Evolutionary conservation across 2,329 filamentous ascomycete genomes (phyloP), one percentile per base, ranked within the genome.

Genomic region (Colletotrichum lindemuthianum): DNA sequence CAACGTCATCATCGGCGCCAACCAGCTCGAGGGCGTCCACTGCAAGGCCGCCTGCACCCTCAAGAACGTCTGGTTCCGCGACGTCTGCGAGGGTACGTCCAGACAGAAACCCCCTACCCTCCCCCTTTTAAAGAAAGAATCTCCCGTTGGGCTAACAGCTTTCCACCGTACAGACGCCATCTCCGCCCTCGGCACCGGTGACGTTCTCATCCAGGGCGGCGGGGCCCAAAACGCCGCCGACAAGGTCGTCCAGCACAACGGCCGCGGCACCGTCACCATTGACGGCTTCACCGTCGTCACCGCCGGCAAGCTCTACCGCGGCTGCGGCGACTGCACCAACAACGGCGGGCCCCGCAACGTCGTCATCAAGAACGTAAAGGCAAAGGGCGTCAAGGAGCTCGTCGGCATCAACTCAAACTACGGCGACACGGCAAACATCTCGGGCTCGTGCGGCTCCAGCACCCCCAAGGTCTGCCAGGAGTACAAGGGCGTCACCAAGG

Each of bases 1-100:
- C 67, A 85, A 85, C 69, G 82, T 82, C 71, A 84, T 86, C 70
- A 85, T 85, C 56, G 82, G 84, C 24, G 76, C 76, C n/a, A 78
- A 81, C 63, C 76, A 84, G 66, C 77, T 79, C 40, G 83, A 84
- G 72, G 83, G 79, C 57, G 78, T 85, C 37, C 82, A 86, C 74
- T 85, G 83, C 73, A 72, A 78, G 56, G 82, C 81, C 39, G 73
- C 78, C 12, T 84, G 82, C 69, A 76, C 72, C 10, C 65, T 75
- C 36, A 75, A 73, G 68, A 76, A 76, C 61, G 77, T 79, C 65
- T 77, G 76, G 77, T 77, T 75, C 73, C 70, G 72, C 13, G 74
- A 78, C 53, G 75, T 79, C 36, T 79, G 77, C 65, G 77, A 79
- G 59, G 78, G 66, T 68, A 57, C 9, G 48, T 50, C 6, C 3